Evolutionary conservation across 148 eudicot species (phyloP).

Genomic region (Silene latifolia): DNA sequence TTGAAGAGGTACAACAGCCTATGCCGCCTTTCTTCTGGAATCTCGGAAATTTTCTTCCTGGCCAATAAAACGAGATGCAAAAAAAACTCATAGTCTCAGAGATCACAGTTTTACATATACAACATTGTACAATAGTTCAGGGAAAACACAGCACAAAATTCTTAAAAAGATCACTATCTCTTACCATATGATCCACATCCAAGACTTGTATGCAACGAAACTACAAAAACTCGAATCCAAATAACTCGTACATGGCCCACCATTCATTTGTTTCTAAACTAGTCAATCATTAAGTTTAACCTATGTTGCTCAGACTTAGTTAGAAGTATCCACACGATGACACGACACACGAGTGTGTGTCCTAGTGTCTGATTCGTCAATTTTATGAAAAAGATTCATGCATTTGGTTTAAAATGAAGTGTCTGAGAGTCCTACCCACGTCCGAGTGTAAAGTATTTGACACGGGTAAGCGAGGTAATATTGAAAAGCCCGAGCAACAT

Average conservation of each 20-base stretch:
- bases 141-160: neutral
- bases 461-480: no score
- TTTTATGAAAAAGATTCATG: no score
- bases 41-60: conserved; percentile 76
- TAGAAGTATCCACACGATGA: no score
- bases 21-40: conserved; percentile 74
- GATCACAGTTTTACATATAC: neutral
- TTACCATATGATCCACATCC: no score
- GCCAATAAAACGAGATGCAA: conserved; percentile 1
- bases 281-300: neutral
- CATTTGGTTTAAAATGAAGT: no score
- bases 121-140: neutral
- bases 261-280: neutral
- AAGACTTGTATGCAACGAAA: neutral
- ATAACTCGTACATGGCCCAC: neutral
- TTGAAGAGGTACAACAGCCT: conserved; percentile 51
- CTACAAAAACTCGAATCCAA: neutral
- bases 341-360: no score
- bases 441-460: no score
- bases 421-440: no score
- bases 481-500: no score
- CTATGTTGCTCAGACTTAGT: no score
- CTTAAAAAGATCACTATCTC: no score
- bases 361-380: no score
- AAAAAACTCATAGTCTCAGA: conserved; percentile 5